Evolutionary conservation across 768 basidiomycete genomes (phyloP), one percentile per base, ranked within the genome.

Genomic region (Serendipita sp.): DNA sequence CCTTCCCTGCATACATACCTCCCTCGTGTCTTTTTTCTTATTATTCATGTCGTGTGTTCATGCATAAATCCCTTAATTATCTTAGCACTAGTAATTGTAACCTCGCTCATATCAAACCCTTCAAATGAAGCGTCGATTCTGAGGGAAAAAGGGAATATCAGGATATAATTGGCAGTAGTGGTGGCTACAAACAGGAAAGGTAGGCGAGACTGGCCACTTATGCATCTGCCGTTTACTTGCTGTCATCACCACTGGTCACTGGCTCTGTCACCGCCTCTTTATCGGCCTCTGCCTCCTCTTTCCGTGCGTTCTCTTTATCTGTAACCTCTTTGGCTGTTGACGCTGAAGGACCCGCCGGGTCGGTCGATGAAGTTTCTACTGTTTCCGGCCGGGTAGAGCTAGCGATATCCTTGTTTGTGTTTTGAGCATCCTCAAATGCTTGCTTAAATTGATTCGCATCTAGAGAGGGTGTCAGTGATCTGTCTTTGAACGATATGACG

Each of bases 361-460:
- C 55, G 29, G 55, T 60, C 10, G 55, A 60, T 4, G 27, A 29
- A n/a, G 55, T 60, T 36, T 31, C 36, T 60, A 46, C 66, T n/a
- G 62, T 62, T 60, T 46, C 65, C 53, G 50, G 11, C 36, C 50
- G 27, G 23, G 64, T 27, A 63, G 46, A 64, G 62, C 64, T 37
- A 33, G 68, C 40, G n/a, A 82, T 71, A 18, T 72, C 74, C 31
- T 80, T 75, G 70, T 93, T 94, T 67, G 72, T 79, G 72, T 79
- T 80, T 77, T 89, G 90, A 63, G 87, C 93, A 3, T 81, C 76
- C 75, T 96, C 91, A 73, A 98, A 99, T 62, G 83, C 86, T 44
- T 76, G 74, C 80, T 95, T 96, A 80, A 98, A 99, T 65, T 86
- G 79, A 67, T 74, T 81, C 62, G 96, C 96, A 74, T 93, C 86